Percentiles rank a stretch among this genome's conserved stretches.
These are phyloP conservation scores for Biscutella laevigata DNA, from an alignment of 441 rosid genomes.

Conservation along the genomic window DNA sequence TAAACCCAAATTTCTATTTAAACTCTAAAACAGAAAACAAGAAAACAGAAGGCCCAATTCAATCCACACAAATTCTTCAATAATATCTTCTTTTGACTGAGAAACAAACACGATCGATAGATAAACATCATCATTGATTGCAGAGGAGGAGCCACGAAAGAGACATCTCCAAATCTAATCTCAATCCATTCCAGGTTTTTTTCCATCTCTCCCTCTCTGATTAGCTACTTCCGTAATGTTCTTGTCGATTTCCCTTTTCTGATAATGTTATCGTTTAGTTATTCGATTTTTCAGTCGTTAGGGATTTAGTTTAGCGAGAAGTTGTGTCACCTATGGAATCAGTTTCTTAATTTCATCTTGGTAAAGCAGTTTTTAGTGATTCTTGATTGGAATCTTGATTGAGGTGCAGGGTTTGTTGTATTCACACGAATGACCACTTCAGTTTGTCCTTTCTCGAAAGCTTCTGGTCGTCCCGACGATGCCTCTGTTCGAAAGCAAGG, in stretches of 20 bases:
- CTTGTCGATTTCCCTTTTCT: background rate
- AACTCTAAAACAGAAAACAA: background rate
- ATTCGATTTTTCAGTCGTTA: background rate
- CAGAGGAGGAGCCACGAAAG: constrained; percentile 7
- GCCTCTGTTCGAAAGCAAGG: constrained; percentile 29
- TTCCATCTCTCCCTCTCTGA: constrained; percentile 1
- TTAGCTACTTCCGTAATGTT: background rate
- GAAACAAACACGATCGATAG: background rate
- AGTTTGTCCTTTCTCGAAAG: constrained; percentile 58
- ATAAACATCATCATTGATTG: constrained; percentile 20
- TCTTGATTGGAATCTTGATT: background rate
- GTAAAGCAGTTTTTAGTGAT: background rate
- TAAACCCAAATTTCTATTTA: background rate
- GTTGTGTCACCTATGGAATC: background rate
- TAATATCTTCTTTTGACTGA: background rate
- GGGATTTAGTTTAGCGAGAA: background rate
- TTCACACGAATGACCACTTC: constrained; percentile 39
- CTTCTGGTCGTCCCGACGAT: constrained; percentile 59
- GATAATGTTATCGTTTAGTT: background rate
- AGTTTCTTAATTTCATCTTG: background rate
- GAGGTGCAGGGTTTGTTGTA: constrained; percentile 12
- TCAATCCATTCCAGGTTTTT: constrained; percentile 17
- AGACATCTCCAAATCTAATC: constrained; percentile 15
- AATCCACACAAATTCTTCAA: constrained; percentile 3
- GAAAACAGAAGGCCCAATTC: constrained; percentile 6